phyloP scores from a whole-genome alignment of 1,284 basidiomycete genomes.

The Trichosporon ovoides region DNA sequence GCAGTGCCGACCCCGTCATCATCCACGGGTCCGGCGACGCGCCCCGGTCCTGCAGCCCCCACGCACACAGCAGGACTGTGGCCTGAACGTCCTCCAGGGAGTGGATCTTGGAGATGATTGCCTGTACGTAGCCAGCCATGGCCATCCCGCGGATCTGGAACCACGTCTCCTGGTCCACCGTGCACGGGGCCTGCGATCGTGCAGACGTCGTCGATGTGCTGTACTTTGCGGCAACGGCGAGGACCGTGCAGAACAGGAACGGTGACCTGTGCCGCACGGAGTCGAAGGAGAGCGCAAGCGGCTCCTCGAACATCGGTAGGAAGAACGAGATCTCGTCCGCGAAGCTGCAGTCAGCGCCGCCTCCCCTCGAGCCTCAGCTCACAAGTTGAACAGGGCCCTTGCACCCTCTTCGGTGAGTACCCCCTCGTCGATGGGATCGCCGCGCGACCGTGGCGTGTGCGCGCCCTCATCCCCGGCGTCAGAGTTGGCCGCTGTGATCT shows the following conservation, averaged over 20 bases:
- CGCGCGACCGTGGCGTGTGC: slow-evolving; percentile 13
- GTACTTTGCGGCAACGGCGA: slow-evolving; percentile 24
- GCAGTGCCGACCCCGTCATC: slow-evolving; percentile 22
- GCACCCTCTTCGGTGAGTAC: slow-evolving; percentile 18
- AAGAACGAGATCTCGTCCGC: slow-evolving; percentile 21
- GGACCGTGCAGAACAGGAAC: slow-evolving; percentile 23
- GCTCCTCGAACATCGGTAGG: slow-evolving; percentile 23
- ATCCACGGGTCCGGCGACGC: slow-evolving; percentile 28
- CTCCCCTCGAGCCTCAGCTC: not conserved
- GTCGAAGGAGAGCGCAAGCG: slow-evolving; percentile 18
- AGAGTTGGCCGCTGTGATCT: slow-evolving; percentile 12
- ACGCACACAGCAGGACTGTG: slow-evolving; percentile 17
- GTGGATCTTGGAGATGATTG: slow-evolving; percentile 25
- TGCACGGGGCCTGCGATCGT: not conserved
- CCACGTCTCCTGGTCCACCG: slow-evolving; percentile 17
- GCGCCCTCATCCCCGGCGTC: slow-evolving; percentile 12
- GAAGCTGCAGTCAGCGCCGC: slow-evolving; percentile 14
- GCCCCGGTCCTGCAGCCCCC: slow-evolving; percentile 24
- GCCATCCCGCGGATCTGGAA: slow-evolving; percentile 19
- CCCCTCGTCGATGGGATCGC: slow-evolving; percentile 23
- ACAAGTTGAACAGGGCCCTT: slow-evolving; percentile 21
- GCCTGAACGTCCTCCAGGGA: slow-evolving; percentile 27
- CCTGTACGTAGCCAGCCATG: slow-evolving; percentile 24
- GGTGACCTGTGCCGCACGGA: slow-evolving; percentile 19
- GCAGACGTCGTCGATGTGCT: slow-evolving; percentile 2